A percentile compares a stretch with the other conserved stretches of the same genome.
Conservation (phyloP, 2,329 filamentous ascomycete species). For the Aspergillus sojae region DNA sequence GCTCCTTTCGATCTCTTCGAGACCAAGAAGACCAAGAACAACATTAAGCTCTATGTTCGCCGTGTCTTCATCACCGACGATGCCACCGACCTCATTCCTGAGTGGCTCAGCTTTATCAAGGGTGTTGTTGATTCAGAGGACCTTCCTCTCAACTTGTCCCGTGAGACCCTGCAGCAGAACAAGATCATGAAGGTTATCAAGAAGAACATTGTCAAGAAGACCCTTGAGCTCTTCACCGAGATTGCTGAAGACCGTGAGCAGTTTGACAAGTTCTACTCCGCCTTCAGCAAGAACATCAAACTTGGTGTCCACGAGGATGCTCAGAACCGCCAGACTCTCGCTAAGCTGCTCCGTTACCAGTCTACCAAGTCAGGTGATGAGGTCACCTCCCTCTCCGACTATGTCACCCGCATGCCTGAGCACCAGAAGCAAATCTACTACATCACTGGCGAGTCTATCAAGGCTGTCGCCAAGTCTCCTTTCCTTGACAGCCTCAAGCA, state of each 20-base stretch:
- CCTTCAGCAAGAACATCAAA: constrained; percentile 99
- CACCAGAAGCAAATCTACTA: constrained; percentile 99
- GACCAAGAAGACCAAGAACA: constrained; percentile 99
- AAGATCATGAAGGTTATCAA: constrained; percentile 99
- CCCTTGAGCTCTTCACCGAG: constrained; percentile 98
- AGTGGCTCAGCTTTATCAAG: constrained; percentile 99
- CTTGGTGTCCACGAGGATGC: constrained; percentile 99
- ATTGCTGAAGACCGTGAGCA: constrained; percentile 99
- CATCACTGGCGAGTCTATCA: constrained; percentile 99
- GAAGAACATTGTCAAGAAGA: constrained; percentile 99
- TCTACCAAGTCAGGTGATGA: constrained; percentile 99
- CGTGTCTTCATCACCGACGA: constrained; percentile 99
- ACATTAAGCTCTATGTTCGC: constrained; percentile 99
- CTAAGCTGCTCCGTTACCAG: constrained; percentile 98
- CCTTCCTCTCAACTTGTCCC: constrained; percentile 97
- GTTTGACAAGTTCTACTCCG: constrained; percentile 99
- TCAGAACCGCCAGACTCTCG: constrained; percentile 89
- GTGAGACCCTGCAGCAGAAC: constrained; percentile 99
- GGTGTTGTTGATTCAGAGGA: constrained; percentile 99
- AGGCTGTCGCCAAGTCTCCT: constrained; percentile 95
- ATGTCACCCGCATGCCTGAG: constrained; percentile 98
- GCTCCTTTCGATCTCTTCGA: constrained; percentile 99
- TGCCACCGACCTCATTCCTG: constrained; percentile 96
- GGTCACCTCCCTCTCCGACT: constrained; percentile 91
- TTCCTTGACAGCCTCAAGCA: constrained; percentile 98